Percentiles rank a stretch among this genome's conserved stretches.
These are phyloP conservation scores for Penicillium oxalicum DNA, from an alignment of 2,329 filamentous ascomycete genomes.

Conservation along the genomic window DNA sequence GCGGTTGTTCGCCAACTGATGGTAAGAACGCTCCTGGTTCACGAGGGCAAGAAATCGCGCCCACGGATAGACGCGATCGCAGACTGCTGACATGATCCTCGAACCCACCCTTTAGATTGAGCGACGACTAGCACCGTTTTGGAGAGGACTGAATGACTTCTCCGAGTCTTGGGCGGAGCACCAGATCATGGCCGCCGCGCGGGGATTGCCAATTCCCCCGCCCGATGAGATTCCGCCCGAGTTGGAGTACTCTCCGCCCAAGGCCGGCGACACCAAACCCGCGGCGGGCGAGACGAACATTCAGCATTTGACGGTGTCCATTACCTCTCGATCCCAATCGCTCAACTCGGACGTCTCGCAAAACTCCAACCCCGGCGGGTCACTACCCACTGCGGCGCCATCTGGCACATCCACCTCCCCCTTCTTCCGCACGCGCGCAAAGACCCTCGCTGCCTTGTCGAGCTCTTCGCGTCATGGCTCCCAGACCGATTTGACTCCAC, in stretches of 20 bases:
- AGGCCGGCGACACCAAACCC: slow-evolving; percentile 42
- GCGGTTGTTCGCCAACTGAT: slow-evolving; percentile 79
- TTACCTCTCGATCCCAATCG: slow-evolving; percentile 69
- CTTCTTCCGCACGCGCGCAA: slow-evolving; percentile 75
- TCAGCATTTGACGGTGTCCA: slow-evolving; percentile 71
- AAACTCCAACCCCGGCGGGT: slow-evolving; percentile 57
- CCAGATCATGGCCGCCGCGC: slow-evolving; percentile 85
- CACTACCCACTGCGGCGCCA: slow-evolving; percentile 53
- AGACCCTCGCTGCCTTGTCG: slow-evolving; percentile 77
- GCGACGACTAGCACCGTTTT: slow-evolving; percentile 86
- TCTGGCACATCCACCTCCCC: slow-evolving; percentile 48
- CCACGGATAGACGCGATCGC: not conserved
- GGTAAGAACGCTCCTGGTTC: slow-evolving; percentile 49
- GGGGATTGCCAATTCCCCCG: slow-evolving; percentile 75
- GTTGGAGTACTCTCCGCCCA: slow-evolving; percentile 47
- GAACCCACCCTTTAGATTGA: slow-evolving; percentile 63
- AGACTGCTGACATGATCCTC: slow-evolving; percentile 13
- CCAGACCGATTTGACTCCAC: slow-evolving; percentile 64
- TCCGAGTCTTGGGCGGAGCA: slow-evolving; percentile 85
- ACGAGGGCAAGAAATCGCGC: not conserved
- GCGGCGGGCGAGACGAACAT: slow-evolving; percentile 51
- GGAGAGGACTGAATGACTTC: slow-evolving; percentile 87
- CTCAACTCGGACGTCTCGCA: slow-evolving; percentile 68
- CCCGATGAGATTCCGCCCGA: slow-evolving; percentile 77
- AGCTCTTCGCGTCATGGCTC: slow-evolving; percentile 69